A percentile compares a stretch with the other conserved stretches of the same genome.
phyloP scores from a whole-genome alignment of 2,329 filamentous ascomycete genomes.

The Cytospora chrysosperma region DNA sequence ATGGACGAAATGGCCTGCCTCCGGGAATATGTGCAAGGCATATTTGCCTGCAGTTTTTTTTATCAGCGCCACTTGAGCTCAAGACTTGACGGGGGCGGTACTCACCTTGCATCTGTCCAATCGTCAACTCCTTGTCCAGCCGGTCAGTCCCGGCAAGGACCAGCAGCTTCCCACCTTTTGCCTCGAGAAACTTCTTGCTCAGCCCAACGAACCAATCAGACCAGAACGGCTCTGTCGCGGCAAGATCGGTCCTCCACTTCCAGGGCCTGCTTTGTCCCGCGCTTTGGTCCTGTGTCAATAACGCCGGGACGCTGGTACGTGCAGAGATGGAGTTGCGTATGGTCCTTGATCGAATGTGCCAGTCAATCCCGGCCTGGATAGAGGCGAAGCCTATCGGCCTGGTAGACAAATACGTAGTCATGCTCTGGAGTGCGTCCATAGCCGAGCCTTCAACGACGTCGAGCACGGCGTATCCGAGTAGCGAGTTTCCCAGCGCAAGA shows the following conservation, averaged over 20 bases:
- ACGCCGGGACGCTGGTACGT: slow-evolving; percentile 78
- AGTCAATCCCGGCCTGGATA: slow-evolving; percentile 79
- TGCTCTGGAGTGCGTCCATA: slow-evolving; percentile 89
- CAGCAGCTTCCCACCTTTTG: slow-evolving; percentile 79
- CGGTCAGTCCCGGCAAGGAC: slow-evolving; percentile 87
- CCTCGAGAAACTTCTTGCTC: slow-evolving; percentile 81
- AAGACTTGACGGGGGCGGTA: slow-evolving; percentile 14
- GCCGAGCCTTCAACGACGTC: slow-evolving; percentile 96
- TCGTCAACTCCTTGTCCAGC: slow-evolving; percentile 87
- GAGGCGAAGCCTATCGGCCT: slow-evolving; percentile 77
- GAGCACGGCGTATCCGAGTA: slow-evolving; percentile 85
- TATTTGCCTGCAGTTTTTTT: slow-evolving; percentile 68
- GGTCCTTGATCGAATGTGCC: slow-evolving; percentile 88
- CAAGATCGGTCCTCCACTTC: slow-evolving; percentile 84
- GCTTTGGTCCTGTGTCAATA: slow-evolving; percentile 57
- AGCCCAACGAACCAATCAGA: slow-evolving; percentile 89
- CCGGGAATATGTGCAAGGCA: slow-evolving; percentile 88
- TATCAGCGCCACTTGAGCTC: slow-evolving; percentile 15
- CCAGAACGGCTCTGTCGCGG: slow-evolving; percentile 86
- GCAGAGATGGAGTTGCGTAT: slow-evolving; percentile 83
- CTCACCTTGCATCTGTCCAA: slow-evolving; percentile 93
- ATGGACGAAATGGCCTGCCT: slow-evolving; percentile 95
- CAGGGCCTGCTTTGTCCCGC: slow-evolving; percentile 49
- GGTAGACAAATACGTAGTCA: slow-evolving; percentile 87
- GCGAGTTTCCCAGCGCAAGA: slow-evolving; percentile 60